Evolutionary conservation across 2,329 filamentous ascomycete species (phyloP), one percentile per base, ranked within the genome.

Genomic region (Colletotrichum higginsianum): DNA sequence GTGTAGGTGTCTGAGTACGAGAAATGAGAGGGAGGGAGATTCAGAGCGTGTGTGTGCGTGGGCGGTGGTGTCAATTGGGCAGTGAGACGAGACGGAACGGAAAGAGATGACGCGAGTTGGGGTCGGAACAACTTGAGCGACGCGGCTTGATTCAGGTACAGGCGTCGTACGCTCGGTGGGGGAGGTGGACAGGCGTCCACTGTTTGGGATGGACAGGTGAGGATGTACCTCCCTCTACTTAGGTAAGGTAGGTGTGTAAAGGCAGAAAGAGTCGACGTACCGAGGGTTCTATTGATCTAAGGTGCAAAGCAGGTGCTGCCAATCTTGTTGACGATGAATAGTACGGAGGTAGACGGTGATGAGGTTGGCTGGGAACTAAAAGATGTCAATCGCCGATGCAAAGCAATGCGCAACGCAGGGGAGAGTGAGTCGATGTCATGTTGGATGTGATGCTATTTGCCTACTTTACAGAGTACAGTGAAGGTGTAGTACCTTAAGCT

Each of bases 81-180:
- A 46, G 46, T 30, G 13, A 35, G 38, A 35, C 26, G 44, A 21
- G 49, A 61, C 44, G 18, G 42, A 49, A 38, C 26, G 57, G 58
- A 61, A 23, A 30, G 58, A 49, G 26, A 47, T 38, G 44, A 47
- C 57, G 46, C 58, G 44, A 61, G 42, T 35, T 49, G 8, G 44
- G 44, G 16, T 26, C 26, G 58, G 58, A 61, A 61, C 23, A 61
- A 61, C 44, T 46, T 49, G 42, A 61, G 26, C 44, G 44, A 49
- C 58, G 58, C 44, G 58, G 26, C 26, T 61, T 49, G 18, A 56
- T 38, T 55, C 52, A 55, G 52, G 30, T 35, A 35, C 26, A 61
- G 44, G 18, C 47, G 44, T 38, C 30, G 57, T 35, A 47, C 44
- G 30, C 42, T 18, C 18, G 30, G 52, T 49, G 58, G 44, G 42